Conservation (phyloP, 2,329 filamentous ascomycete genomes). For the Colletotrichum sp. region DNA sequence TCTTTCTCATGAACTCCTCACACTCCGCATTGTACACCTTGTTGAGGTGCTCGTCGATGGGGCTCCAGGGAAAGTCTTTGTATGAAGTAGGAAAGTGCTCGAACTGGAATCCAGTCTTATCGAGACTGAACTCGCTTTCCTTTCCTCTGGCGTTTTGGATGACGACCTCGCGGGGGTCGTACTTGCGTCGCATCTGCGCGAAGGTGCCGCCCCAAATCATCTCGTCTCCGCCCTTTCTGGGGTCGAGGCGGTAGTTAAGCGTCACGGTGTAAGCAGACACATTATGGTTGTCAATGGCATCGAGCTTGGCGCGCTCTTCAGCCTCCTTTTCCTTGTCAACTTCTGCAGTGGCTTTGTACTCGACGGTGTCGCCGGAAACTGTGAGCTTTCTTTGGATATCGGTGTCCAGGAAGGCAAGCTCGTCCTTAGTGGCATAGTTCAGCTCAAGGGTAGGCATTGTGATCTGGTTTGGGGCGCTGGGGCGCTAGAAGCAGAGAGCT, state of each 20-base stretch:
- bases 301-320: not conserved
- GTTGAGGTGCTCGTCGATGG: not conserved
- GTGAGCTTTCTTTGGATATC: not conserved
- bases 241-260: constrained; percentile 2
- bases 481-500: not conserved
- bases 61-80: constrained; percentile 1
- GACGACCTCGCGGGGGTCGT: not conserved
- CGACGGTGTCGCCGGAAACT: not conserved
- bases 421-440: not conserved
- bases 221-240: not conserved
- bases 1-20: not conserved
- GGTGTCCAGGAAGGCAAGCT: constrained; percentile 4
- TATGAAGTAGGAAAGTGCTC: not conserved
- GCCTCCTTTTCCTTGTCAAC: not conserved
- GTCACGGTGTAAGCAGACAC: not conserved
- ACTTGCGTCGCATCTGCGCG: constrained; percentile 2
- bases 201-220: constrained; percentile 10
- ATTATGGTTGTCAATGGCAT: not conserved
- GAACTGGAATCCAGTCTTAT: not conserved
- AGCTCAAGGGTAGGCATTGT: constrained; percentile 10
- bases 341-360: not conserved
- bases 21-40: not conserved
- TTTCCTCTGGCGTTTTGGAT: not conserved
- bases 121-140: not conserved
- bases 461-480: not conserved